phyloP scores from a whole-genome alignment of 306 rosid genomes.

The Lablab purpureus region DNA sequence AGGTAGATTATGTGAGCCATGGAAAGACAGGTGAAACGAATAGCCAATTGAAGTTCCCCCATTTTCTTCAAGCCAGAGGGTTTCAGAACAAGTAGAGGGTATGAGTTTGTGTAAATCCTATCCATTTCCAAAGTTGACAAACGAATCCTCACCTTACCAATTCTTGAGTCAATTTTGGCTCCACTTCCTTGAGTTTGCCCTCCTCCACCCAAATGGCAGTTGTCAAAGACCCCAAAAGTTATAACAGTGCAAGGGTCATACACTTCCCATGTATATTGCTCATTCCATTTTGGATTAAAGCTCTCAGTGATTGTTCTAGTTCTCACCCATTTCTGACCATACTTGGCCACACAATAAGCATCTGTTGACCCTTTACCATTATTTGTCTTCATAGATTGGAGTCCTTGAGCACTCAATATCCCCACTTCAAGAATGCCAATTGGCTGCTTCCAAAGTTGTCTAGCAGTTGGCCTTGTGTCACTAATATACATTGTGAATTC shows the following conservation, averaged over 20 bases:
- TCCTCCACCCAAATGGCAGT: constrained; percentile 69
- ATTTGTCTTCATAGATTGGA: constrained; percentile 70
- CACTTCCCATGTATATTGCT: constrained; percentile 56
- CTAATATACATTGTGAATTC: constrained; percentile 85
- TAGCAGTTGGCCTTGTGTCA: constrained; percentile 79
- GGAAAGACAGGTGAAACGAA: constrained; percentile 80
- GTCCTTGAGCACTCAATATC: constrained; percentile 84
- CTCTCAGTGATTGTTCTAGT: constrained; percentile 74
- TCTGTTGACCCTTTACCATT: constrained; percentile 68
- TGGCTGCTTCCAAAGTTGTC: constrained; percentile 87
- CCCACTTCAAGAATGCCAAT: constrained; percentile 90
- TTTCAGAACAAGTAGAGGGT: constrained; percentile 69
- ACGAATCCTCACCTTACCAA: constrained; percentile 85
- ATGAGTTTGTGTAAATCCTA: constrained; percentile 76
- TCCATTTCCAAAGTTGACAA: constrained; percentile 86
- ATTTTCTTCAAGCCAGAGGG: constrained; percentile 74
- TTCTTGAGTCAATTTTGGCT: constrained; percentile 57
- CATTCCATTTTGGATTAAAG: constrained; percentile 55
- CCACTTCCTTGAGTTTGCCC: constrained; percentile 52
- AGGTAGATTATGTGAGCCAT: constrained; percentile 74
- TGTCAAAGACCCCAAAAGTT: constrained; percentile 75
- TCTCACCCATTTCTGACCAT: constrained; percentile 89
- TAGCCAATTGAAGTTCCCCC: constrained; percentile 84
- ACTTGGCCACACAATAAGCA: constrained; percentile 83
- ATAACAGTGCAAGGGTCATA: constrained; percentile 57